A percentile compares a stretch with the other conserved stretches of the same genome.
Evolutionary conservation across 2,329 filamentous ascomycete species (phyloP).

Genomic region (Nemania serpens): DNA sequence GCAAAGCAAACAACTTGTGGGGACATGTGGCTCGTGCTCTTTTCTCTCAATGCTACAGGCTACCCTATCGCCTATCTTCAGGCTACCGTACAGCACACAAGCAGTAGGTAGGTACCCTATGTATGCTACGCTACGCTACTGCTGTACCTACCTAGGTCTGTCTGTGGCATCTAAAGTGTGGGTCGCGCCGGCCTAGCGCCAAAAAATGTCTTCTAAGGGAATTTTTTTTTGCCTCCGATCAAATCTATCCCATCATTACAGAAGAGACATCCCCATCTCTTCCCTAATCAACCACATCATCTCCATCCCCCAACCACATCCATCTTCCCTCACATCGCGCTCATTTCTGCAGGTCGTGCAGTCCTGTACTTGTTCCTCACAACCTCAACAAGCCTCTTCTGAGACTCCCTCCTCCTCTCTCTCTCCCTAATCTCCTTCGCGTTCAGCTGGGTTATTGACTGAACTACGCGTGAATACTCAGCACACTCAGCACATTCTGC

Average conservation of each 20-base stretch:
- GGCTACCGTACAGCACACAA: not conserved
- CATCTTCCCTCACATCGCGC: constrained; percentile 29
- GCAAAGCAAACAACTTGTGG: no score
- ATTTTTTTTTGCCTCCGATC: constrained; percentile 39
- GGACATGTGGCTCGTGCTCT: no score
- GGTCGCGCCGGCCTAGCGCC: constrained; percentile 33
- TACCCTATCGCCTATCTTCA: no score
- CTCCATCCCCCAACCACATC: constrained; percentile 8
- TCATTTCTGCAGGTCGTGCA: constrained; percentile 39
- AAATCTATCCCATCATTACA: constrained; percentile 28
- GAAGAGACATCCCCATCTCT: constrained; percentile 20
- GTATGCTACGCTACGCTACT: not conserved
- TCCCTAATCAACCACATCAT: constrained; percentile 31
- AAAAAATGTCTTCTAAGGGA: constrained; percentile 36
- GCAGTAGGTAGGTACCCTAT: constrained; percentile 10
- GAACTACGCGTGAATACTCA: constrained; percentile 13
- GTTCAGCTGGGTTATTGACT: constrained; percentile 28
- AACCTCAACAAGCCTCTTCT: not conserved
- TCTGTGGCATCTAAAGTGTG: constrained; percentile 12
- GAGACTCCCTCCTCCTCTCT: constrained; percentile 21
- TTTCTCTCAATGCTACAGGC: no score
- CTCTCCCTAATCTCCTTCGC: constrained; percentile 27
- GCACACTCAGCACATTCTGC: constrained; percentile 7
- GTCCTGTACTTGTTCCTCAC: constrained; percentile 26
- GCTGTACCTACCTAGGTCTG: not conserved